Base-by-base conservation (phyloP, 805 yeast genomes). In the Nakazawaea ernobii region DNA sequence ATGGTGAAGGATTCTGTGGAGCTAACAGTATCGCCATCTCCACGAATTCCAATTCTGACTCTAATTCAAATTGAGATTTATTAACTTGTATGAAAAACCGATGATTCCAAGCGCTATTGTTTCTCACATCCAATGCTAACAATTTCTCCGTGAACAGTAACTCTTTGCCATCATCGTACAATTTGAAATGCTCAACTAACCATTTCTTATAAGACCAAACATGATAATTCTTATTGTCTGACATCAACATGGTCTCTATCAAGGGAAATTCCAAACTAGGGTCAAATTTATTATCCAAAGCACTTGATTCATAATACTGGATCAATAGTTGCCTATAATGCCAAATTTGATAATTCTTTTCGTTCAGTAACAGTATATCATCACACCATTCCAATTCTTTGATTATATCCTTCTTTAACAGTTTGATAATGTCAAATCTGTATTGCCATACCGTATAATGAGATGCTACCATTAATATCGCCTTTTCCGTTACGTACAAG, bases 291-390 rank as follows among this genome's bases (percentile, higher is more conserved):
- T 51, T 39, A 27, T 57, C 49, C 8, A 52, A 51, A 2, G 49
- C 45, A 1, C 38, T 15, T 4, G 51, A 28, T 32, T 52, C 49
- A 43, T 51, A 54, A 42, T 61, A 47, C 37, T 71, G 71, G 46
- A 85, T 66, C 8, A 92, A 60, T 32, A 80, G 68, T 58, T 85
- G 91, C 48, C 97, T 76, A 59, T 92, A 91, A 56, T 91, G 87
- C 97, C 98, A 94, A n/a, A 92, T 84, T 63, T 94, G 99, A 66
- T 94, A 94, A 68, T 91, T 92, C 63, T 94, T 94, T 36, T 91
- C 85, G 61, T 86, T 84, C 10, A 75, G 81, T 42, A 85, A 59
- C 0, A 96, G 91, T 32, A 87, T 67, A 32, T 71, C 71, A 56
- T 87, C 94, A 52, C 89, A 74, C 96, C 96, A 89, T 35, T 78